Conservation (phyloP, 495 filamentous ascomycete species). For the Aspergillus saccharolyticus region DNA sequence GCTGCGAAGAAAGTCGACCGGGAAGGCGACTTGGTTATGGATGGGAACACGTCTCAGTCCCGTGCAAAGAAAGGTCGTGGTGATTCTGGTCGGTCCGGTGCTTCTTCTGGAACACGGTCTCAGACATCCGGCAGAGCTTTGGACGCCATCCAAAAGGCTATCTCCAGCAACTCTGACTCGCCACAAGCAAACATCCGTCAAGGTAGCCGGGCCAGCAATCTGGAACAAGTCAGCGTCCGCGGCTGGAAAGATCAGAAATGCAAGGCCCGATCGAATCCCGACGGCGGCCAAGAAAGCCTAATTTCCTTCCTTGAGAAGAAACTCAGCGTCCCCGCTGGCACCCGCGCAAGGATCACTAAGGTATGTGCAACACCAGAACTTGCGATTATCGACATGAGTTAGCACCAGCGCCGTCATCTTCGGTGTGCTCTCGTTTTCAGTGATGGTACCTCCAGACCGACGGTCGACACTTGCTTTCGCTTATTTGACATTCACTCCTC, state of each 20-base stretch:
- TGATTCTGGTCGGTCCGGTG: conserved; percentile 28
- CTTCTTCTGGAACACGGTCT: conserved; percentile 17
- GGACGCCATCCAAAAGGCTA: conserved; percentile 39
- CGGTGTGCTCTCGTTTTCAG: conserved; percentile 53
- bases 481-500: conserved; percentile 31
- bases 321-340: conserved; percentile 45
- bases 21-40: conserved; percentile 84
- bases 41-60: conserved; percentile 35
- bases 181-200: conserved; percentile 38
- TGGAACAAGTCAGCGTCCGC: conserved; percentile 50
- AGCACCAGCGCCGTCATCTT: conserved; percentile 47
- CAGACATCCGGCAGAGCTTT: conserved; percentile 26
- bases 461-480: conserved; percentile 42
- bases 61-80: conserved; percentile 38
- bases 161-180: conserved; percentile 32
- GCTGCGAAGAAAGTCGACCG: conserved; percentile 53
- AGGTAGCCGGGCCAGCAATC: conserved; percentile 15
- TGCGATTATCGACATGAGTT: conserved; percentile 44
- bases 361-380: conserved; percentile 62
- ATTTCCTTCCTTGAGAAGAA: conserved; percentile 81
- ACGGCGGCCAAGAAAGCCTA: conserved; percentile 66
- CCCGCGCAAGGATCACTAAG: conserved; percentile 69
- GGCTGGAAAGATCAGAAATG: conserved; percentile 76
- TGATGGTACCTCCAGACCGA: conserved; percentile 53
- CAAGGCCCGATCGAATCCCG: conserved; percentile 63